Conservation (phyloP, 768 basidiomycete genomes). For the Rhizopogon vesiculosus region DNA sequence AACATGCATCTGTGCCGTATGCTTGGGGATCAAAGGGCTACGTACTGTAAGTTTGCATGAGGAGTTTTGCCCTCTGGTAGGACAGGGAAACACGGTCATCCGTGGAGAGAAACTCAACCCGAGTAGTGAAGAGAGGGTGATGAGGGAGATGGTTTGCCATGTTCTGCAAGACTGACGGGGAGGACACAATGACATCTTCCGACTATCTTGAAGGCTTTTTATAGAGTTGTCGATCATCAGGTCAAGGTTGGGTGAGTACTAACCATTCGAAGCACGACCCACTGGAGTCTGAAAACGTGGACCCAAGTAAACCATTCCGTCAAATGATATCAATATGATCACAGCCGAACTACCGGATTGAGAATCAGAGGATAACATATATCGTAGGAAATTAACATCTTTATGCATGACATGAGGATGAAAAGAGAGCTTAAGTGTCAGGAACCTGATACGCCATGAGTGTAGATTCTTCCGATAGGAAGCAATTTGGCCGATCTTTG, state of each 20-base stretch:
- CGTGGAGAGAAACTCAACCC: slow-evolving; percentile 37
- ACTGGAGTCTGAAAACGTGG: slow-evolving; percentile 6
- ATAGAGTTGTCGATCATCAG: slow-evolving; percentile 12
- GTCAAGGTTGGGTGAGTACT: slow-evolving; percentile 5
- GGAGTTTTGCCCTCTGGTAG: slow-evolving; percentile 44
- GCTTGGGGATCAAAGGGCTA: slow-evolving; percentile 1
- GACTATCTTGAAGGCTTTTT: slow-evolving; percentile 11
- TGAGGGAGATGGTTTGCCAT: slow-evolving; percentile 9
- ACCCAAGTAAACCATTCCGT: slow-evolving; percentile 5
- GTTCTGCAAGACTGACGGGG: slow-evolving; percentile 2
- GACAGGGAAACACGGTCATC: slow-evolving; percentile 46
- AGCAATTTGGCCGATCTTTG: slow-evolving; percentile 9
- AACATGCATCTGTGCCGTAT: not conserved
- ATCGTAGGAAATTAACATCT: slow-evolving; percentile 9
- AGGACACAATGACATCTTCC: slow-evolving; percentile 9
- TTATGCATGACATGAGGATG: slow-evolving; percentile 5
- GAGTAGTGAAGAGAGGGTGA: slow-evolving; percentile 43
- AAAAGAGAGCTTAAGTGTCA: slow-evolving; percentile 9
- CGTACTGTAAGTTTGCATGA: slow-evolving; percentile 47
- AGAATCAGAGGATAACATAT: slow-evolving; percentile 8
- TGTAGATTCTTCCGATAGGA: slow-evolving; percentile 8
- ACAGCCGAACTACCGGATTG: slow-evolving; percentile 11
- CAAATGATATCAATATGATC: slow-evolving; percentile 11
- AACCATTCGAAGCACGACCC: slow-evolving; percentile 7
- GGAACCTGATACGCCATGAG: slow-evolving; percentile 8